Evolutionary conservation across 495 filamentous ascomycete species (phyloP).

Genomic region (Choiromyces venosus): DNA sequence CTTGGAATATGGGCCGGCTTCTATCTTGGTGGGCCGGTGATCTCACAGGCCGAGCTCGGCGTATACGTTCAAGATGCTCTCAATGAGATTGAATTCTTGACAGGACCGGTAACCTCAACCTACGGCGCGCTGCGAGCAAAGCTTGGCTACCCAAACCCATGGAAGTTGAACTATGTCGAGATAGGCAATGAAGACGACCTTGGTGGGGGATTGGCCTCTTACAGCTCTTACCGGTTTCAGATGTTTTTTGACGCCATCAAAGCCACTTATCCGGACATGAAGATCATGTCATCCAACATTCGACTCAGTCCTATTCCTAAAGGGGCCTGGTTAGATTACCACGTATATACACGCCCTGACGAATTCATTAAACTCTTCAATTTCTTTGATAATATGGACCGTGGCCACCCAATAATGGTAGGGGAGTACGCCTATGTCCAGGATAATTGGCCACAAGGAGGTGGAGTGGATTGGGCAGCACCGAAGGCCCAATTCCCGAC

Average conservation of each 20-base stretch:
- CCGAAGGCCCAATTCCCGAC: constrained; percentile 12
- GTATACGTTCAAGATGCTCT: constrained; percentile 10
- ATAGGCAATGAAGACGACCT: constrained; percentile 53
- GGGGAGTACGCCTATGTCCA: constrained; percentile 20
- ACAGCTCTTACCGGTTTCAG: constrained; percentile 48
- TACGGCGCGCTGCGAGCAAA: constrained; percentile 49
- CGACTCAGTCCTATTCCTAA: constrained; percentile 46
- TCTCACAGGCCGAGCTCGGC: constrained; percentile 4
- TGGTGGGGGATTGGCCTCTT: constrained; percentile 42
- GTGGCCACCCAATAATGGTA: constrained; percentile 17
- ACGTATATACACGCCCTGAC: constrained; percentile 16
- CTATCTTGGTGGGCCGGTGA: constrained; percentile 44
- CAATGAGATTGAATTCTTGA: constrained; percentile 41
- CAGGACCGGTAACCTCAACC: constrained; percentile 43
- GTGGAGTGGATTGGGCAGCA: constrained; percentile 7
- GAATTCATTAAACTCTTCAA: constrained; percentile 27
- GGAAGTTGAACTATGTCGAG: constrained; percentile 50
- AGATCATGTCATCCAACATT: constrained; percentile 47
- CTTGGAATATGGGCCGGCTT: constrained; percentile 51
- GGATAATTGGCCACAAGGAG: constrained; percentile 11
- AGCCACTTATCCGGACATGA: constrained; percentile 50
- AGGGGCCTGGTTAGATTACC: constrained; percentile 45
- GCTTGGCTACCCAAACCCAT: constrained; percentile 49
- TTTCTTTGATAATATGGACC: constrained; percentile 43
- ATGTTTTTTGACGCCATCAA: constrained; percentile 50